A percentile compares a stretch with the other conserved stretches of the same genome.
Evolutionary conservation across 78 protist genomes (phyloP).

Genomic region (Polysphondylium violaceum): DNA sequence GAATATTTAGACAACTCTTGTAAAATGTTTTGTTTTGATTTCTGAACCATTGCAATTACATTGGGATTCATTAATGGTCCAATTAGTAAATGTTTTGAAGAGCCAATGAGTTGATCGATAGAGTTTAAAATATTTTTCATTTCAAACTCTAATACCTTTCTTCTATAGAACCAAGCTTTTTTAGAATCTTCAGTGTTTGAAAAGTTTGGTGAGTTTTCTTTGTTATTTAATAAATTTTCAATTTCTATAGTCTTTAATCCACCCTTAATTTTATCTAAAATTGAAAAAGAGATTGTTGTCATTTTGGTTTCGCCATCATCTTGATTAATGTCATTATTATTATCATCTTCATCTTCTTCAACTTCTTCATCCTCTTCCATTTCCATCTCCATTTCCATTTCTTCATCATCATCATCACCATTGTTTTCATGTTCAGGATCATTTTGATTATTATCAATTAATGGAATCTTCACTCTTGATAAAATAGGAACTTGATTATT

Average conservation of each 20-base stretch:
- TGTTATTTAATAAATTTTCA: slow-evolving; percentile 51
- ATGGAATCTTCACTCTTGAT: slow-evolving; percentile 20
- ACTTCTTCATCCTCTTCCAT: slow-evolving; percentile 1
- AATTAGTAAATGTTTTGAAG: slow-evolving; percentile 32
- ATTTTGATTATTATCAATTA: not conserved
- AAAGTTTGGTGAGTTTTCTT: slow-evolving; percentile 42
- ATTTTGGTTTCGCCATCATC: not conserved
- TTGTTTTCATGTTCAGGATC: not conserved
- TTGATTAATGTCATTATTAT: not conserved
- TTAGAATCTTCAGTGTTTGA: not conserved
- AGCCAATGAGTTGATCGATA: slow-evolving; percentile 36
- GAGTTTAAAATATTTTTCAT: not conserved
- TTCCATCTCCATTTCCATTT: slow-evolving; percentile 13
- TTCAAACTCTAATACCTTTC: slow-evolving; percentile 60
- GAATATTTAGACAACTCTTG: no score
- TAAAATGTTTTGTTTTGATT: no score
- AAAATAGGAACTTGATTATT: slow-evolving; percentile 18
- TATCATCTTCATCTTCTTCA: slow-evolving; percentile 4
- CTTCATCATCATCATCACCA: slow-evolving; percentile 20
- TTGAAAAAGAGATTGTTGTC: not conserved
- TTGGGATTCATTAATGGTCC: not conserved
- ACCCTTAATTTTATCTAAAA: slow-evolving; percentile 42
- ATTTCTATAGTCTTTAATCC: slow-evolving; percentile 17
- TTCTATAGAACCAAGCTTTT: slow-evolving; percentile 32
- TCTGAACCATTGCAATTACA: no score